Base-by-base conservation (phyloP, 192 early-diverging fungal genomes). In the Borealophlyctis nickersoniae region DNA sequence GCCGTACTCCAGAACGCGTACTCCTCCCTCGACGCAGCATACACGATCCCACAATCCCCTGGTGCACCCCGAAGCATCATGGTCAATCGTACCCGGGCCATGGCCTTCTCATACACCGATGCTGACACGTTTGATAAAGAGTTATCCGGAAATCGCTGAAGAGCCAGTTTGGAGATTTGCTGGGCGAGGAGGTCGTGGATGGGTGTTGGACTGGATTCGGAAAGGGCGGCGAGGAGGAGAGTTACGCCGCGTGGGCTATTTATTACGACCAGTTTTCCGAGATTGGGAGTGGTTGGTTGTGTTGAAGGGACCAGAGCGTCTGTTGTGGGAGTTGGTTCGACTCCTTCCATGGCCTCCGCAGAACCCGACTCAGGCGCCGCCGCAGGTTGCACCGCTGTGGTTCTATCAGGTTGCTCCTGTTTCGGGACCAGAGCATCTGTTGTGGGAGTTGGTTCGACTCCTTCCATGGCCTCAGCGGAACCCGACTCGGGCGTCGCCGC, bases 31-130 rank as follows among this genome's bases (percentile, higher is more conserved):
- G 74, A 64, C 23, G 81, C 67, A 1, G 65, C 48, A 66, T 86
- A 88, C 29, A 90, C 79, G 58, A 83, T 78, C 2, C 77, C 82
- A 52, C 80, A 75, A 33, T 74, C 66, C 0, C 66, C 70, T 22
- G 77, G 71, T 19, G 66, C 72, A 13, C 89, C 87, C 14, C 74
- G 39, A 22, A 72, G 66, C 32, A 86, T 56, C 50, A 83, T 76
- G 30, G 66, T 67, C 11, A 91, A 49, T 1, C 82, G 63, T 2
- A 87, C 77, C 39, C 81, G 70, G 11, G 87, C 60, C 69, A 62
- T 86, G 39, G 39, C 39, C 7, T 45, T 45, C 9, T 45, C 39
- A 45, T 13, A 45, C 19, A 19, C 39, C 9, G 9, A 13, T 45
- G 19, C 39, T 13, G 19, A 7, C 7, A 45, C 9, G 19, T 19